Evolutionary conservation across 768 basidiomycete species (phyloP).

Genomic region (Cystofilobasidium macerans): DNA sequence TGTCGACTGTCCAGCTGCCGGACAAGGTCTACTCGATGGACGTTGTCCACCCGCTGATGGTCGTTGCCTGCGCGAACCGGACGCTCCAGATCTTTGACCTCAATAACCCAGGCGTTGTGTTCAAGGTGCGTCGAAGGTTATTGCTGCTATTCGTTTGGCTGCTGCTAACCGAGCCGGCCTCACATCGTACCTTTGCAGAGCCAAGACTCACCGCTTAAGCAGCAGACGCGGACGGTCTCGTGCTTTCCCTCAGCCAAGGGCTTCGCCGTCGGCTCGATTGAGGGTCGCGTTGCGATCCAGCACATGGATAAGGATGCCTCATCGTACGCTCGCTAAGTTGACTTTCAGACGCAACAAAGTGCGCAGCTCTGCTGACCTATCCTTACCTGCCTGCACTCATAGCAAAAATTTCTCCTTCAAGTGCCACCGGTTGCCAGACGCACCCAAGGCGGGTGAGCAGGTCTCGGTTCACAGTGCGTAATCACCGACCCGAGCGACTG

Average conservation of each 20-base stretch:
- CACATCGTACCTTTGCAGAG: slow-evolving; percentile 37
- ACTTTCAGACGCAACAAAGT: background rate
- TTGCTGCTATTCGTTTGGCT: background rate
- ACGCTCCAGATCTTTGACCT: slow-evolving; percentile 9
- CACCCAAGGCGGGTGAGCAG: slow-evolving; percentile 12
- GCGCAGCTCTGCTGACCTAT: slow-evolving; percentile 8
- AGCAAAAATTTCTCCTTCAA: slow-evolving; percentile 17
- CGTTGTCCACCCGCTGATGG: slow-evolving; percentile 12
- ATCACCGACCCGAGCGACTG: background rate
- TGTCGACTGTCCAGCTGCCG: slow-evolving; percentile 9
- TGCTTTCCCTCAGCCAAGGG: slow-evolving; percentile 44
- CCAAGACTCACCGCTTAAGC: slow-evolving; percentile 29
- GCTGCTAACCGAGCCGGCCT: background rate
- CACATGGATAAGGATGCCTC: slow-evolving; percentile 5
- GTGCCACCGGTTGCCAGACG: slow-evolving; percentile 16
- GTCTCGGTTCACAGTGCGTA: slow-evolving; percentile 16
- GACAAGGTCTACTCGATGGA: slow-evolving; percentile 16
- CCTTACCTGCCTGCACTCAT: slow-evolving; percentile 31
- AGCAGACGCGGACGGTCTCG: slow-evolving; percentile 48
- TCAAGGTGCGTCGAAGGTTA: slow-evolving; percentile 7
- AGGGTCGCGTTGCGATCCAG: slow-evolving; percentile 29
- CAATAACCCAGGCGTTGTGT: slow-evolving; percentile 18
- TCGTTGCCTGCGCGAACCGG: slow-evolving; percentile 13
- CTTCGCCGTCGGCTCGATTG: slow-evolving; percentile 47
- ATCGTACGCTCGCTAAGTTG: too few species aligned